A percentile compares a stretch with the other conserved stretches of the same genome.
These are phyloP conservation scores for Porcisia deanei DNA, from an alignment of 208 protist species.

Conservation along the genomic window DNA sequence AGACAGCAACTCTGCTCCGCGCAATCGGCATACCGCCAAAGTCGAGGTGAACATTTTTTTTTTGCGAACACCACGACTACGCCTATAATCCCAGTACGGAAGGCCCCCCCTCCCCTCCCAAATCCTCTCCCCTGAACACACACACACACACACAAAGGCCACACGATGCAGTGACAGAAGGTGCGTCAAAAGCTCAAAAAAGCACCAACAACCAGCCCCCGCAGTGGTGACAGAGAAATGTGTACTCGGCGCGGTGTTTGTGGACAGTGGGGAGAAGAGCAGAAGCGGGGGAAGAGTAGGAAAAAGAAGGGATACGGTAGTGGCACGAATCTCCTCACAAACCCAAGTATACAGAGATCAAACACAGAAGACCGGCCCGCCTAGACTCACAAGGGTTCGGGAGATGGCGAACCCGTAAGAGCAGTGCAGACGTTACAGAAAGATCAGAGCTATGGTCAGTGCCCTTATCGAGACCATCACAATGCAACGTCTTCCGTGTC, in stretches of 20 bases:
- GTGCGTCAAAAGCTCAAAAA: not conserved
- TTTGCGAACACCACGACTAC: not conserved
- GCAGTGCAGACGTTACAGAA: no score
- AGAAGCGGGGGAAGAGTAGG: not conserved
- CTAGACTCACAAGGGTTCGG: no score
- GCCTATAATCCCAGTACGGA: not conserved
- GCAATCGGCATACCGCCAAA: not conserved
- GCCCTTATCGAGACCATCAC: no score
- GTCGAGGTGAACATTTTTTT: slow-evolving; percentile 3
- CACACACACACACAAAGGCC: not conserved
- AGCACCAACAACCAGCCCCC: no score
- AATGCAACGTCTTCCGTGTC: no score
- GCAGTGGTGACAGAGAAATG: no score
- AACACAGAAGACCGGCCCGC: no score
- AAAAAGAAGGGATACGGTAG: not conserved
- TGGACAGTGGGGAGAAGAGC: not conserved
- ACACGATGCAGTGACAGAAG: not conserved
- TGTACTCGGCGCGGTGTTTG: not conserved
- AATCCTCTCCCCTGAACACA: not conserved
- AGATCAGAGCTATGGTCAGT: no score
- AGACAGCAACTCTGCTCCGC: slow-evolving; percentile 45
- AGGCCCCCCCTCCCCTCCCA: not conserved
- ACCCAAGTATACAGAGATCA: no score
- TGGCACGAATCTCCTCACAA: no score
- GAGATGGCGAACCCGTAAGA: no score